These are phyloP conservation scores for Aspergillus quadrilineatus DNA, from an alignment of 2,329 filamentous ascomycete species.

Conservation along the genomic window DNA sequence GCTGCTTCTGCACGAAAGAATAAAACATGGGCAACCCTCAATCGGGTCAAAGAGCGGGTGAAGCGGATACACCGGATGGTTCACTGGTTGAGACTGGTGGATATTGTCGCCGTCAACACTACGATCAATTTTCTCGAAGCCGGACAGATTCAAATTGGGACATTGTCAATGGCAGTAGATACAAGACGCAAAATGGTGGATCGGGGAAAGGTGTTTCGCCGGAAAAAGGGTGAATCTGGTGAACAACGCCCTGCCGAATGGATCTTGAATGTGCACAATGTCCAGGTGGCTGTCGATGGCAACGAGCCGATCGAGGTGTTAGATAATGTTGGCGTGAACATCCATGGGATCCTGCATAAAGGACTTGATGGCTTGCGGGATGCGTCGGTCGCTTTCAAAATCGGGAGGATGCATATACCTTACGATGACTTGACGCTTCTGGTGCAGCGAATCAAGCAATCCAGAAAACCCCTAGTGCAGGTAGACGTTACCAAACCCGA, in stretches of 20 bases:
- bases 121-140: constrained; percentile 75
- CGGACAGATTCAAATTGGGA: constrained; percentile 80
- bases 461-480: constrained; percentile 36
- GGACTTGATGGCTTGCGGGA: constrained; percentile 84
- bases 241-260: constrained; percentile 83
- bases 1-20: constrained; percentile 48
- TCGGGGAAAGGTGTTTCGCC: constrained; percentile 82
- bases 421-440: constrained; percentile 74
- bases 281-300: constrained; percentile 84
- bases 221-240: constrained; percentile 63
- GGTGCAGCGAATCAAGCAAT: constrained; percentile 33
- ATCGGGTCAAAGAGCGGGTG: constrained; percentile 75
- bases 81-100: constrained; percentile 83
- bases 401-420: constrained; percentile 85
- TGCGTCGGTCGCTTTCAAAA: constrained; percentile 83
- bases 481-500: constrained; percentile 46
- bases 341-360: constrained; percentile 87
- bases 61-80: constrained; percentile 85
- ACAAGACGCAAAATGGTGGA: constrained; percentile 90
- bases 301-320: constrained; percentile 82
- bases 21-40: constrained; percentile 78
- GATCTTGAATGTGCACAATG: constrained; percentile 81
- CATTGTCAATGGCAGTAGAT: constrained; percentile 81
- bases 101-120: constrained; percentile 80
- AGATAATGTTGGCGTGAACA: constrained; percentile 82